A percentile compares a stretch with the other conserved stretches of the same genome.
phyloP scores from a whole-genome alignment of 2,329 filamentous ascomycete species.

The Myriosclerotinia curreyana region DNA sequence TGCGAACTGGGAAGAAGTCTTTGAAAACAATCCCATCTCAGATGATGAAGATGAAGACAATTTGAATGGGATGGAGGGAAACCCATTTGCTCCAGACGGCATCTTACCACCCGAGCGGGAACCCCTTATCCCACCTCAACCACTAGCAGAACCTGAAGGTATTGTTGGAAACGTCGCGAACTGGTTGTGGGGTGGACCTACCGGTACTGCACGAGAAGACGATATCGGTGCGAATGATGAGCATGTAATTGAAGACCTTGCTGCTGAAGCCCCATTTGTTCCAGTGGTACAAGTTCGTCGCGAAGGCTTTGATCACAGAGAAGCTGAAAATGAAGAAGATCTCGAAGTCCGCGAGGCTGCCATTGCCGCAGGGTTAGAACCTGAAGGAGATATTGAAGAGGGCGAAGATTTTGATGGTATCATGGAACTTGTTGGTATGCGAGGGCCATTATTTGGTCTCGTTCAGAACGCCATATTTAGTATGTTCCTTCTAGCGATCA shows the following conservation, averaged over 20 bases:
- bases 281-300: slow-evolving; percentile 40
- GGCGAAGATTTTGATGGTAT: slow-evolving; percentile 95
- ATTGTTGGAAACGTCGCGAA: slow-evolving; percentile 49
- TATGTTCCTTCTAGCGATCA: slow-evolving; percentile 81
- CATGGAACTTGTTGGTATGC: slow-evolving; percentile 94
- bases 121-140: slow-evolving; percentile 21
- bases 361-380: slow-evolving; percentile 67
- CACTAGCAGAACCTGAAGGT: slow-evolving; percentile 39
- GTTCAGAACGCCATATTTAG: slow-evolving; percentile 96
- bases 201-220: slow-evolving; percentile 44
- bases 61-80: slow-evolving; percentile 21
- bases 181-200: slow-evolving; percentile 60
- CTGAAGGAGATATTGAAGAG: slow-evolving; percentile 75
- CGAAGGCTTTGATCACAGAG: slow-evolving; percentile 30
- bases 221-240: slow-evolving; percentile 53
- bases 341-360: slow-evolving; percentile 62
- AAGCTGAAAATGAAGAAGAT: slow-evolving; percentile 45
- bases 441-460: slow-evolving; percentile 82
- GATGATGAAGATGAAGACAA: slow-evolving; percentile 26
- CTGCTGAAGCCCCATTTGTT: slow-evolving; percentile 59
- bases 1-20: slow-evolving; percentile 29
- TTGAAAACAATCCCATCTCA: slow-evolving; percentile 30
- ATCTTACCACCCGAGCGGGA: slow-evolving; percentile 27
- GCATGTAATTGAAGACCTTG: slow-evolving; percentile 56
- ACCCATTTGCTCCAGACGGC: slow-evolving; percentile 27